These are phyloP conservation scores for Raffaelea ambrosiae DNA, from an alignment of 2,329 filamentous ascomycete species.

Conservation along the genomic window DNA sequence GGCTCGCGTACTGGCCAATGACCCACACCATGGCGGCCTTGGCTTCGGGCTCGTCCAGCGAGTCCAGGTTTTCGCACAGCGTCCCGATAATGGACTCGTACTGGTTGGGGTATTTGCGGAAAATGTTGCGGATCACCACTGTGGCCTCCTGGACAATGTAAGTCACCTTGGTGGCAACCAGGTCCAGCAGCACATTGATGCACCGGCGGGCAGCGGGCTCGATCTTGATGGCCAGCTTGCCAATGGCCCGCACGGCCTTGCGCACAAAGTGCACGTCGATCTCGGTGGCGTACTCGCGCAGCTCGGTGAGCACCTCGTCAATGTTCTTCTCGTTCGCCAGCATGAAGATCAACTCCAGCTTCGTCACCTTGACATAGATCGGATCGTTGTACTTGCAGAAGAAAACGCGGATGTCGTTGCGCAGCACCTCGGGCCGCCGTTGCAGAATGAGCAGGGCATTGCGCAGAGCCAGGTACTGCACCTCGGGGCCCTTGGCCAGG, in stretches of 20 bases:
- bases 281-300: constrained; percentile 94
- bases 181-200: constrained; percentile 84
- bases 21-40: constrained; percentile 99
- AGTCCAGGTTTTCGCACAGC: constrained; percentile 92
- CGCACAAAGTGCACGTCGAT: constrained; percentile 98
- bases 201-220: constrained; percentile 85
- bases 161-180: constrained; percentile 95
- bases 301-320: constrained; percentile 83
- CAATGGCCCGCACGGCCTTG: constrained; percentile 94
- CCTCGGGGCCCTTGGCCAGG: constrained; percentile 90
- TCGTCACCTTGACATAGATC: constrained; percentile 98
- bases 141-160: constrained; percentile 99
- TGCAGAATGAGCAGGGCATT: constrained; percentile 94
- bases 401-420: constrained; percentile 96
- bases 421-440: constrained; percentile 80
- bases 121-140: constrained; percentile 97
- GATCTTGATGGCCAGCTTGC: constrained; percentile 97
- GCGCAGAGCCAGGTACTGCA: constrained; percentile 91
- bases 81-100: constrained; percentile 97
- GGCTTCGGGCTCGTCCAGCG: constrained; percentile 91
- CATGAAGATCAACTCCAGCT: constrained; percentile 98
- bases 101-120: constrained; percentile 97
- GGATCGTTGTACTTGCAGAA: constrained; percentile 99
- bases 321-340: constrained; percentile 93
- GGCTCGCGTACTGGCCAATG: constrained; percentile 93